phyloP scores from a whole-genome alignment of 768 basidiomycete species.

The Calocybe gangraenosa region DNA sequence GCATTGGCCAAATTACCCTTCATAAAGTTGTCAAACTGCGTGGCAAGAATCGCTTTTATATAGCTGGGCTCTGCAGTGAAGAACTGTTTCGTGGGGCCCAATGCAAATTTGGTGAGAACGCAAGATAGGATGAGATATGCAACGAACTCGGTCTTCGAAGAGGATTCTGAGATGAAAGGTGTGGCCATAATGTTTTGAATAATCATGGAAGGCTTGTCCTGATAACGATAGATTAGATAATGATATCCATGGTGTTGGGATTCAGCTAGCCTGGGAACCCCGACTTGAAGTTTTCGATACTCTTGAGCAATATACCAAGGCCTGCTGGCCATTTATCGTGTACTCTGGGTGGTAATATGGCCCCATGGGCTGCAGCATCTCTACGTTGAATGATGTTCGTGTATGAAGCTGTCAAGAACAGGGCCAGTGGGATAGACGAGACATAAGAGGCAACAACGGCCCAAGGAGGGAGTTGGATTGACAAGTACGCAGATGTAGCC shows the following conservation, averaged over 20 bases:
- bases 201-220: conserved; percentile 26
- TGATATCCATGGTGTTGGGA: not conserved
- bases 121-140: not conserved
- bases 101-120: not conserved
- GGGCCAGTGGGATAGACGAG: conserved; percentile 11
- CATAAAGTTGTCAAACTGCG: conserved; percentile 42
- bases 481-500: not conserved
- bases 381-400: conserved; percentile 18
- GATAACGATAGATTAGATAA: too few relatives aligned
- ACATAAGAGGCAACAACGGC: conserved; percentile 7
- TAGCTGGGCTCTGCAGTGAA: conserved; percentile 42
- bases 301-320: conserved; percentile 16
- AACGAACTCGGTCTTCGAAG: conserved; percentile 28
- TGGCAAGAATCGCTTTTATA: conserved; percentile 44
- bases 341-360: conserved; percentile 28
- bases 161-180: conserved; percentile 24
- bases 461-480: conserved; percentile 12
- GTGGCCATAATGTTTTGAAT: conserved; percentile 20
- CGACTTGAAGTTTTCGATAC: conserved; percentile 21
- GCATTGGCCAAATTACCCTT: conserved; percentile 28
- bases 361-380: conserved; percentile 27
- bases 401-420: conserved; percentile 16
- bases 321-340: conserved; percentile 21
- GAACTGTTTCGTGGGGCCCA: conserved; percentile 22
- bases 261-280: conserved; percentile 31